Conservation (phyloP, 2,329 filamentous ascomycete genomes). For the Phialocephala subalpina region DNA sequence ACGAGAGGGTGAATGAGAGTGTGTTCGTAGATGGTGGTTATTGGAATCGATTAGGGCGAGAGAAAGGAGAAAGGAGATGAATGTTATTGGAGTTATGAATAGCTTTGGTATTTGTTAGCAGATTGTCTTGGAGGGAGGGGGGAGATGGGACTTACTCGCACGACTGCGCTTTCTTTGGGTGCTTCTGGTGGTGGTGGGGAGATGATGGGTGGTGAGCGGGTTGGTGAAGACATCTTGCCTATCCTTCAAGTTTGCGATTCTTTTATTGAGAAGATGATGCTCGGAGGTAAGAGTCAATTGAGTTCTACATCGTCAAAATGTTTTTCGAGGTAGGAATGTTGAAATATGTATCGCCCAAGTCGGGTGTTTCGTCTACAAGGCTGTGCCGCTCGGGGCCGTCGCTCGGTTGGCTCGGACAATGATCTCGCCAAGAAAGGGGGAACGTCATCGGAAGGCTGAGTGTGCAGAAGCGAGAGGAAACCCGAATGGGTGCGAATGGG, state of each 20-base stretch:
- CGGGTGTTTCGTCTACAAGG: slow-evolving; percentile 14
- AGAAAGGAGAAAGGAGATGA: slow-evolving; percentile 45
- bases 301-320: not conserved
- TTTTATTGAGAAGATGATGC: not conserved
- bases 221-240: slow-evolving; percentile 11
- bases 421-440: slow-evolving; percentile 10
- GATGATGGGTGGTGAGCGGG: slow-evolving; percentile 11
- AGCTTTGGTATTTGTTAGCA: slow-evolving; percentile 31
- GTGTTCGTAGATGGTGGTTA: slow-evolving; percentile 34
- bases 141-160: slow-evolving; percentile 31
- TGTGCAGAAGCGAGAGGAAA: not conserved
- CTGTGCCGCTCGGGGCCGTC: slow-evolving; percentile 13
- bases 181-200: slow-evolving; percentile 31
- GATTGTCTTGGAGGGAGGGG: not conserved
- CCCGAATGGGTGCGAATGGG: slow-evolving; percentile 1
- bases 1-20: slow-evolving; percentile 22
- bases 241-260: not conserved
- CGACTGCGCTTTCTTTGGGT: slow-evolving; percentile 37
- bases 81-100: slow-evolving; percentile 42
- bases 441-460: slow-evolving; percentile 29
- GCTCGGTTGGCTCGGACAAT: slow-evolving; percentile 20
- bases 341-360: not conserved
- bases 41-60: slow-evolving; percentile 41
- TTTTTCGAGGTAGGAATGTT: slow-evolving; percentile 7
- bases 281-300: not conserved